Conservation (phyloP, 2,329 filamentous ascomycete species). For the Paecilomyces sp. region DNA sequence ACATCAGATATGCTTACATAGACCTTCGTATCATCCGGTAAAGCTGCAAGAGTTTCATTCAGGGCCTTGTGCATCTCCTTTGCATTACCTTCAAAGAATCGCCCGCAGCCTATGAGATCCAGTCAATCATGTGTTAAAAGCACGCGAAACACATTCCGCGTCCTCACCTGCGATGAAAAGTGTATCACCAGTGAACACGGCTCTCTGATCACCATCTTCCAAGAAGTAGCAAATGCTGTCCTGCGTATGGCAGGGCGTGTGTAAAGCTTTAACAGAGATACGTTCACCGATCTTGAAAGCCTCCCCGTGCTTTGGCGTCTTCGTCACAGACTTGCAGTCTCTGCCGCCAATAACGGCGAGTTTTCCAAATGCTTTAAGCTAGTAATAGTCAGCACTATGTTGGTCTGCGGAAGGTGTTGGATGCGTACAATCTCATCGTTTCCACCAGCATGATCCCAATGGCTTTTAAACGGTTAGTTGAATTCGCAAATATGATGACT, state of each 20-base stretch:
- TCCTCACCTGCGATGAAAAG: conserved; percentile 77
- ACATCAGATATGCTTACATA: conserved; percentile 53
- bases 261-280: conserved; percentile 77
- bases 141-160: conserved; percentile 12
- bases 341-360: conserved; percentile 81
- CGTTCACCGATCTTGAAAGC: conserved; percentile 72
- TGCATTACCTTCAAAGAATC: conserved; percentile 89
- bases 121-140: background rate
- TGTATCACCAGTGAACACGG: conserved; percentile 93
- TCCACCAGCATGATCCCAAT: conserved; percentile 90
- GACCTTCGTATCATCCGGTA: conserved; percentile 87
- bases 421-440: conserved; percentile 68
- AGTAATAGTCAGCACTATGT: background rate
- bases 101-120: conserved; percentile 64
- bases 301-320: conserved; percentile 67
- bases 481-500: background rate
- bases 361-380: conserved; percentile 54
- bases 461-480: conserved; percentile 47
- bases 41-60: conserved; percentile 70
- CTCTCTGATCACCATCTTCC: conserved; percentile 66
- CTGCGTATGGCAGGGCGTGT: conserved; percentile 96
- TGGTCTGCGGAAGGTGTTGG: background rate
- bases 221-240: conserved; percentile 96
- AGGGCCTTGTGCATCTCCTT: conserved; percentile 89
- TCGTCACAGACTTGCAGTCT: conserved; percentile 72